Conservation (phyloP, 2,329 filamentous ascomycete genomes). For the Fusarium oxysporum region DNA sequence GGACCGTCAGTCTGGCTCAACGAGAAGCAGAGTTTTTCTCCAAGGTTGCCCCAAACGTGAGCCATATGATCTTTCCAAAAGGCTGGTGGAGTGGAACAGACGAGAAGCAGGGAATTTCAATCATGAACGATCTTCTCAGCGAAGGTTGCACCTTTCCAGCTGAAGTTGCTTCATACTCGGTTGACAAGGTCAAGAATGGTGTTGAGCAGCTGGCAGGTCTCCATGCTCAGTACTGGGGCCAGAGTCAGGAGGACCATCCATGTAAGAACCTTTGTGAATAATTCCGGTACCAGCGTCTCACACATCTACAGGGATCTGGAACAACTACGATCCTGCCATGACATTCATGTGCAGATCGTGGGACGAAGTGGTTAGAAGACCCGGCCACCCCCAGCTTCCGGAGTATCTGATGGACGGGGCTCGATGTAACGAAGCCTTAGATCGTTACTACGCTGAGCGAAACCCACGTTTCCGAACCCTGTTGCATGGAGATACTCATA, state of each 20-base stretch:
- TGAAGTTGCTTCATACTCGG: conserved; percentile 47
- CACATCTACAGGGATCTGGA: conserved; percentile 43
- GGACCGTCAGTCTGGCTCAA: conserved; percentile 46
- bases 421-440: conserved; percentile 51
- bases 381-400: conserved; percentile 49
- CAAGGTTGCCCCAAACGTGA: conserved; percentile 49
- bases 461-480: conserved; percentile 55
- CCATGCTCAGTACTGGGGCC: conserved; percentile 53
- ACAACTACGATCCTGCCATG: conserved; percentile 54
- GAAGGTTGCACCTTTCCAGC: conserved; percentile 51
- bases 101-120: conserved; percentile 52
- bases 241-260: conserved; percentile 47
- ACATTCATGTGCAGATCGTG: conserved; percentile 47
- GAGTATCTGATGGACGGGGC: conserved; percentile 53
- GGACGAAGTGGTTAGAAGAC: conserved; percentile 47
- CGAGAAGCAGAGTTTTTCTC: conserved; percentile 54
- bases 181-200: conserved; percentile 50
- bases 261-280: conserved; percentile 12
- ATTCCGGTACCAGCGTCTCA: not conserved
- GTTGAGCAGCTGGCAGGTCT: conserved; percentile 55
- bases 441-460: conserved; percentile 51
- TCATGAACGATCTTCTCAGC: conserved; percentile 52
- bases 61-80: conserved; percentile 49
- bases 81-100: conserved; percentile 53
- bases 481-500: conserved; percentile 57